phyloP scores from a whole-genome alignment of 2,329 filamentous ascomycete species.

The Ophiostoma ulmi region DNA sequence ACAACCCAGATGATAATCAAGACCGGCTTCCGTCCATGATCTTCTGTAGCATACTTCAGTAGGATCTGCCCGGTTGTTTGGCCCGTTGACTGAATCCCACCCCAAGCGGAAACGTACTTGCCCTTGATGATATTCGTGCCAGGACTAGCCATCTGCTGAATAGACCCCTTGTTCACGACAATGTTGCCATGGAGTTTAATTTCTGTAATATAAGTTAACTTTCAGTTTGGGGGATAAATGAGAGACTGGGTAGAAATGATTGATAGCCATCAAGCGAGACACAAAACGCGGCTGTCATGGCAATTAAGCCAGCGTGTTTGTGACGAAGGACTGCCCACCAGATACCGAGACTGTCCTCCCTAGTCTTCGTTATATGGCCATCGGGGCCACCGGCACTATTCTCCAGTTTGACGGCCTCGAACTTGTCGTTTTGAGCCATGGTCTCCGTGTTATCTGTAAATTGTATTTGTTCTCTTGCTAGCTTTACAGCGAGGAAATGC shows the following conservation, averaged over 20 bases:
- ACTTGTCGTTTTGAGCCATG: background rate
- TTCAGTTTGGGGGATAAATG: background rate
- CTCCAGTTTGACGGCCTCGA: background rate
- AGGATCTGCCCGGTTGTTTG: conserved; percentile 25
- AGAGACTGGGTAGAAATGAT: conserved; percentile 24
- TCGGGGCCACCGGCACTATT: background rate
- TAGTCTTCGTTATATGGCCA: conserved; percentile 26
- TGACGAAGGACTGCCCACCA: conserved; percentile 37
- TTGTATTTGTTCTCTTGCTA: background rate
- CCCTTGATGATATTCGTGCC: conserved; percentile 21
- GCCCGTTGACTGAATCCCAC: conserved; percentile 21
- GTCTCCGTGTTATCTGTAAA: background rate
- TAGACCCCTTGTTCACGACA: conserved; percentile 25
- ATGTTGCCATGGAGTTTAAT: conserved; percentile 24
- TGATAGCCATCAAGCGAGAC: conserved; percentile 35
- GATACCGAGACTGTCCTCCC: conserved; percentile 37
- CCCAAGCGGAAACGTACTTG: conserved; percentile 25
- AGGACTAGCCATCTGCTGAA: conserved; percentile 23
- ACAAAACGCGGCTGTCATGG: conserved; percentile 40
- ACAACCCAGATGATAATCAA: conserved; percentile 28
- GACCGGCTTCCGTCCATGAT: conserved; percentile 36
- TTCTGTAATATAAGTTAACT: conserved; percentile 12
- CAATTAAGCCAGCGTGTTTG: conserved; percentile 35
- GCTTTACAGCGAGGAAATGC: too few species aligned
- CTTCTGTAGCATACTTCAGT: conserved; percentile 36